phyloP scores from a whole-genome alignment of 495 filamentous ascomycete genomes.

The Chaetomidium leptoderma region DNA sequence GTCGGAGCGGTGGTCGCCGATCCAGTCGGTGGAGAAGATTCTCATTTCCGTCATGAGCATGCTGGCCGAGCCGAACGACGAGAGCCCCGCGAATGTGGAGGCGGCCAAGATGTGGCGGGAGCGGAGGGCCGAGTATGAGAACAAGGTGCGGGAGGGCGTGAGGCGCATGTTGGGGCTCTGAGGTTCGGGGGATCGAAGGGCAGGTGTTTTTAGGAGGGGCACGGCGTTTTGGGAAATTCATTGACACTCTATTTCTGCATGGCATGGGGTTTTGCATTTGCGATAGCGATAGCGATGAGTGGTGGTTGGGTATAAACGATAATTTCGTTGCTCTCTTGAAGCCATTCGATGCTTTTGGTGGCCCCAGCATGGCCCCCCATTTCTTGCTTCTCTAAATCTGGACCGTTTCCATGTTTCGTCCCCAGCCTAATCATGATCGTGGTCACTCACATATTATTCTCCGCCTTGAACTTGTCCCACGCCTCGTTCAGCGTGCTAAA shows the following conservation, averaged over 20 bases:
- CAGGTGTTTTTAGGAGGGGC: neutral
- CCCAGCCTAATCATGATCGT: neutral
- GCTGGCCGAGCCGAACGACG: constrained; percentile 97
- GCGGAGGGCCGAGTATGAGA: constrained; percentile 75
- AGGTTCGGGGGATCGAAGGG: neutral
- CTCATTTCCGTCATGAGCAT: constrained; percentile 97
- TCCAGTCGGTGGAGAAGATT: constrained; percentile 98
- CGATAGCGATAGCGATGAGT: neutral
- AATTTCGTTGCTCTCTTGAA: too few relatives aligned
- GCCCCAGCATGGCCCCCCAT: neutral
- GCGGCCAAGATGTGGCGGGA: constrained; percentile 99
- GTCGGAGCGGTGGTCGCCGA: constrained; percentile 90
- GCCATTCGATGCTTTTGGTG: neutral
- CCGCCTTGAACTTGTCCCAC: constrained; percentile 95
- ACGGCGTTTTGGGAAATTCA: neutral
- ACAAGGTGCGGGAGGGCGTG: constrained; percentile 74
- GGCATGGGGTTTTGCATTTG: constrained; percentile 14
- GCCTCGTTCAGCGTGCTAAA: constrained; percentile 94
- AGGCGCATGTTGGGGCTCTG: constrained; percentile 51
- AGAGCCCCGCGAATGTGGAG: constrained; percentile 96
- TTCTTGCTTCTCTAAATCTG: neutral
- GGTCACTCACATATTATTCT: constrained; percentile 65
- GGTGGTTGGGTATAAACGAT: neutral
- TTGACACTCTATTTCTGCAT: neutral
- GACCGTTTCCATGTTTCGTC: neutral